These are phyloP conservation scores for Botrytis pseudocinerea DNA, from an alignment of 2,329 filamentous ascomycete genomes.

Conservation along the genomic window DNA sequence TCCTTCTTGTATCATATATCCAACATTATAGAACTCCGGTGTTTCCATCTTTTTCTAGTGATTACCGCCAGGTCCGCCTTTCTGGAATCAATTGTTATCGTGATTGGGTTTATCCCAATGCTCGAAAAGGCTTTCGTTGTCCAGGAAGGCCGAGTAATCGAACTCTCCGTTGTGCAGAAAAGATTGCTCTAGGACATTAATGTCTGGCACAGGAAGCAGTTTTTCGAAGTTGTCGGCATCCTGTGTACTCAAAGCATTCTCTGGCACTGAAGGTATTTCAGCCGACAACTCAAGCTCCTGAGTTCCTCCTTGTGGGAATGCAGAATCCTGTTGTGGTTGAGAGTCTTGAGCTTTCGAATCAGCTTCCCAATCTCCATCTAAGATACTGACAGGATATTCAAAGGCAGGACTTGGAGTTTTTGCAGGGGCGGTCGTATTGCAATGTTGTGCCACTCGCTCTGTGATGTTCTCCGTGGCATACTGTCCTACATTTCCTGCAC, in stretches of 20 bases:
- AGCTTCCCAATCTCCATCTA: neutral
- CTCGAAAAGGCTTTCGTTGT: neutral
- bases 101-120: neutral
- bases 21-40: neutral
- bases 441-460: too few relatives aligned
- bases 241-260: neutral
- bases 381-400: too few relatives aligned
- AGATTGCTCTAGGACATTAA: neutral
- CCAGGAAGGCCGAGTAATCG: neutral
- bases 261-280: neutral
- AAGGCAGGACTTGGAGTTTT: too few relatives aligned
- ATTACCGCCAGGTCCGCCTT: neutral
- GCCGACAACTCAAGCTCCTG: neutral
- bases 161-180: neutral
- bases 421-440: too few relatives aligned
- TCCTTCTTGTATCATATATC: neutral
- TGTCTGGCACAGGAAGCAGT: neutral
- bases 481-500: too few relatives aligned
- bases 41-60: neutral
- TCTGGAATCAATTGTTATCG: neutral
- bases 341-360: rapidly evolving
- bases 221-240: rapidly evolving
- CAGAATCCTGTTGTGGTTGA: neutral
- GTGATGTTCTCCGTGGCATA: too few relatives aligned
- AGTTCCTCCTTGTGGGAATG: neutral